Evolutionary conservation across 1,284 basidiomycete genomes (phyloP).

Genomic region (Boletus sp.): DNA sequence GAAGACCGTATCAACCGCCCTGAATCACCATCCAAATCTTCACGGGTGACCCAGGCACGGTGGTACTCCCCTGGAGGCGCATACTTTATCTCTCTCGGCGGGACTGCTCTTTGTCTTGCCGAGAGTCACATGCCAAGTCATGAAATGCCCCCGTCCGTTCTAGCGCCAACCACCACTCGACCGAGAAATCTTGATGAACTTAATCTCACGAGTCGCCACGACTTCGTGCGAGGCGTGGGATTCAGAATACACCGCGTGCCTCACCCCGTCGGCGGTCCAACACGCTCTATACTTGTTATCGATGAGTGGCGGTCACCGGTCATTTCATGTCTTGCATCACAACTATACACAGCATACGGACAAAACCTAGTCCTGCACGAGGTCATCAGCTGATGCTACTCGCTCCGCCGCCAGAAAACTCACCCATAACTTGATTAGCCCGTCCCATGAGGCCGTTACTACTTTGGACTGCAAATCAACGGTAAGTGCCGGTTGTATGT

Average conservation of each 20-base stretch:
- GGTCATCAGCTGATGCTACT: conserved; percentile 10
- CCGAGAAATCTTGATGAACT: not conserved
- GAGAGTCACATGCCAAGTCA: no score
- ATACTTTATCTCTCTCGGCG: not conserved
- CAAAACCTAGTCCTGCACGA: conserved; percentile 35
- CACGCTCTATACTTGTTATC: not conserved
- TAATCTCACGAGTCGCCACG: not conserved
- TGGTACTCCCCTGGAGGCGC: not conserved
- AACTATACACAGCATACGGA: conserved; percentile 8
- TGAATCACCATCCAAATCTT: conserved; percentile 12
- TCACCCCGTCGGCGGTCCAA: not conserved
- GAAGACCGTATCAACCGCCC: conserved; percentile 8
- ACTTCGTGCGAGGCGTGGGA: not conserved
- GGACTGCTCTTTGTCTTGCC: no score
- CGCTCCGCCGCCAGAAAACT: not conserved
- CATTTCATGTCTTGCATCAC: no score
- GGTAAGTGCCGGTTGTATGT: conserved; percentile 13
- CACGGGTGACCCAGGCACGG: conserved; percentile 1
- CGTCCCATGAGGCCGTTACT: conserved; percentile 96
- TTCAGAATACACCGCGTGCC: not conserved
- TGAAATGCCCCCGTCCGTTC: not conserved
- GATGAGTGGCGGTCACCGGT: no score
- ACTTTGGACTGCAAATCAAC: conserved; percentile 73
- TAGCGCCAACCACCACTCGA: conserved; percentile 2
- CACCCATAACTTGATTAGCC: conserved; percentile 94